A percentile compares a stretch with the other conserved stretches of the same genome.
These are phyloP conservation scores for Aspergillus unguis DNA, from an alignment of 2,329 filamentous ascomycete genomes.

Conservation along the genomic window DNA sequence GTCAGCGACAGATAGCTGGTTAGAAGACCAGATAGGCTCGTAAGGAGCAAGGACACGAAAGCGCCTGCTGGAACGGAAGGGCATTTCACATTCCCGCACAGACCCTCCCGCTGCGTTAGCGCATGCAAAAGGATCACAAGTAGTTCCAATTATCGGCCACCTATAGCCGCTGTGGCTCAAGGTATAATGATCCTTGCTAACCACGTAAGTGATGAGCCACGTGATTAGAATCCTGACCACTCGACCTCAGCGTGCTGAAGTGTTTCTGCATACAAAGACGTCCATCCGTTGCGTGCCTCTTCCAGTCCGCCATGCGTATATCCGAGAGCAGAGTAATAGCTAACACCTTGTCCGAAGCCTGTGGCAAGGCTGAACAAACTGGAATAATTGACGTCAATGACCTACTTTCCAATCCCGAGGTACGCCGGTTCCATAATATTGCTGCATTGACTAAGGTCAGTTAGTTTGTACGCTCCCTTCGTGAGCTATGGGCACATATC, in stretches of 20 bases:
- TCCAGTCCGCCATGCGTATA: background rate
- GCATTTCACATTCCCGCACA: no score
- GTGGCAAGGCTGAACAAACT: slow-evolving; percentile 2
- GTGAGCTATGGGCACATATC: slow-evolving; percentile 1
- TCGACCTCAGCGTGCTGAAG: background rate
- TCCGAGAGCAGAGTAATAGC: slow-evolving; percentile 1
- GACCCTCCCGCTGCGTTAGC: background rate
- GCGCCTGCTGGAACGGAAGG: no score
- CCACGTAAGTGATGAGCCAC: background rate
- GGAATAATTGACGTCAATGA: slow-evolving; percentile 2
- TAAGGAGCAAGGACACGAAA: no score
- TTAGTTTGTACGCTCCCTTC: slow-evolving; percentile 2
- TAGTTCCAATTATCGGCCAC: slow-evolving; percentile 1
- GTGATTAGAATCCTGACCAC: background rate
- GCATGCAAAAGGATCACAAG: slow-evolving; percentile 1
- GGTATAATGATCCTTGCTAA: background rate
- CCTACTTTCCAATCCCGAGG: slow-evolving; percentile 1
- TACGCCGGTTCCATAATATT: background rate
- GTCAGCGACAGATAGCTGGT: no score
- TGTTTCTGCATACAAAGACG: background rate
- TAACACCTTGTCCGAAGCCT: background rate
- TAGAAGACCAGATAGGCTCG: no score
- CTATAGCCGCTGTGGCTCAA: background rate
- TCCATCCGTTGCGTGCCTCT: background rate
- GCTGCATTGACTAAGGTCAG: background rate